Conservation (phyloP, 768 basidiomycete species). For the Lactarius vividus region DNA sequence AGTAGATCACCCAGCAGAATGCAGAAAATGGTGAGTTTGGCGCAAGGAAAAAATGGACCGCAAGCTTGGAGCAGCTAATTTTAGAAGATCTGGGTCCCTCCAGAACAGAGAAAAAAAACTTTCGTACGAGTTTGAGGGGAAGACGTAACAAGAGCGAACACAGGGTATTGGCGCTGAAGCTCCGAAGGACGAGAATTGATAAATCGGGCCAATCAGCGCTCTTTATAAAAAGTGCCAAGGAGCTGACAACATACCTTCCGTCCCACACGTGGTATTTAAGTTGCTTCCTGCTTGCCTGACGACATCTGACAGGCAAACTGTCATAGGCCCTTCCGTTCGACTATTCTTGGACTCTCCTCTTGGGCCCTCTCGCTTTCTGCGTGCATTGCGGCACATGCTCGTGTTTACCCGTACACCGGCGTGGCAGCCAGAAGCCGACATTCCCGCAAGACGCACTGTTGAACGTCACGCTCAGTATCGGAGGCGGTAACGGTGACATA, state of each 20-base stretch:
- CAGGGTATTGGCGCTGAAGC: too few relatives aligned
- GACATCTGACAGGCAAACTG: constrained; percentile 6
- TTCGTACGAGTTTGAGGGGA: too few relatives aligned
- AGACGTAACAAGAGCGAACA: too few relatives aligned
- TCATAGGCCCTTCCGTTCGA: constrained; percentile 81
- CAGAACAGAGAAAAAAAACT: too few relatives aligned
- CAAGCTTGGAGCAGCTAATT: too few relatives aligned
- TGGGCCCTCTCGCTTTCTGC: constrained; percentile 74
- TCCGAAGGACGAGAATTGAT: too few relatives aligned
- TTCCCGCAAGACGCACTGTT: constrained; percentile 56
- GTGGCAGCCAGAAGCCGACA: constrained; percentile 50
- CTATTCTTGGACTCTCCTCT: constrained; percentile 83
- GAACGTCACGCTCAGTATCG: constrained; percentile 52
- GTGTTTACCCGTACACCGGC: constrained; percentile 74
- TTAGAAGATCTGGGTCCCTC: too few relatives aligned
- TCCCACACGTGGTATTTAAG: constrained; percentile 67
- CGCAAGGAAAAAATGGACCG: too few relatives aligned
- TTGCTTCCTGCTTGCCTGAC: not conserved
- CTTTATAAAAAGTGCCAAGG: too few relatives aligned
- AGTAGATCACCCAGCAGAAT: too few relatives aligned
- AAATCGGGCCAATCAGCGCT: too few relatives aligned
- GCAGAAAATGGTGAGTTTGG: too few relatives aligned
- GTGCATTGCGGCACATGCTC: constrained; percentile 70
- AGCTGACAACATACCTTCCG: constrained; percentile 51
- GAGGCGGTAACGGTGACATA: constrained; percentile 32